Conservation (phyloP, 306 rosid species). For the Erythrophleum fordii region DNA sequence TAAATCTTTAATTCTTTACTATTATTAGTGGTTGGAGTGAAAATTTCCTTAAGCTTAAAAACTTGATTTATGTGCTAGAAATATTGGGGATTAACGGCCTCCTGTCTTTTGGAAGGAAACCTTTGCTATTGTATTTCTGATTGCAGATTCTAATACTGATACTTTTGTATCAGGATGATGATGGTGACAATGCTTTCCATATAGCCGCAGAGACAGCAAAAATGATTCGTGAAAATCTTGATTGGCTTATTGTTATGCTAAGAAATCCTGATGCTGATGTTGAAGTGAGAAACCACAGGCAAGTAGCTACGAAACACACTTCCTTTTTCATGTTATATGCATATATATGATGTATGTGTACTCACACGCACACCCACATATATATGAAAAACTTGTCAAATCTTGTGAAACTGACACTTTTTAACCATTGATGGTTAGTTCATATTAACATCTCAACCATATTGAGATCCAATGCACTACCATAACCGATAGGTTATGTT, state of each 20-base stretch:
- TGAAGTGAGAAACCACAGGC: constrained; percentile 95
- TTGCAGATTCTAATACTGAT: constrained; percentile 36
- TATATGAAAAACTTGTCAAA: constrained; percentile 25
- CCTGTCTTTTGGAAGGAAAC: constrained; percentile 9
- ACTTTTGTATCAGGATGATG: constrained; percentile 74
- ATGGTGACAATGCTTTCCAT: constrained; percentile 96
- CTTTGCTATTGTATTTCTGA: constrained; percentile 2
- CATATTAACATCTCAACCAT: constrained; percentile 24
- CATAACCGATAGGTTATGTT: constrained; percentile 36
- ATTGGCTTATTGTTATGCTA: constrained; percentile 94
- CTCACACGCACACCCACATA: background rate
- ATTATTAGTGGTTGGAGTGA: background rate
- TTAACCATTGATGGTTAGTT: constrained; percentile 11
- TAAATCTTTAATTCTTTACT: constrained; percentile 6
- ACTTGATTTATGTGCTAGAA: background rate
- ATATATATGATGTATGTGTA: background rate
- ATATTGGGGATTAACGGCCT: constrained; percentile 23
- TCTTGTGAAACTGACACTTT: constrained; percentile 6
- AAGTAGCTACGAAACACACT: constrained; percentile 38
- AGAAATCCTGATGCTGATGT: constrained; percentile 80
- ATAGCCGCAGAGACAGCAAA: constrained; percentile 94
- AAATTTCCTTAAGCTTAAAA: constrained; percentile 2
- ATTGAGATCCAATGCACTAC: constrained; percentile 18
- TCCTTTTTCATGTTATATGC: background rate
- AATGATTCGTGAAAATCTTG: constrained; percentile 97